phyloP scores from a whole-genome alignment of 768 basidiomycete species.

The Suillus hirtellus region DNA sequence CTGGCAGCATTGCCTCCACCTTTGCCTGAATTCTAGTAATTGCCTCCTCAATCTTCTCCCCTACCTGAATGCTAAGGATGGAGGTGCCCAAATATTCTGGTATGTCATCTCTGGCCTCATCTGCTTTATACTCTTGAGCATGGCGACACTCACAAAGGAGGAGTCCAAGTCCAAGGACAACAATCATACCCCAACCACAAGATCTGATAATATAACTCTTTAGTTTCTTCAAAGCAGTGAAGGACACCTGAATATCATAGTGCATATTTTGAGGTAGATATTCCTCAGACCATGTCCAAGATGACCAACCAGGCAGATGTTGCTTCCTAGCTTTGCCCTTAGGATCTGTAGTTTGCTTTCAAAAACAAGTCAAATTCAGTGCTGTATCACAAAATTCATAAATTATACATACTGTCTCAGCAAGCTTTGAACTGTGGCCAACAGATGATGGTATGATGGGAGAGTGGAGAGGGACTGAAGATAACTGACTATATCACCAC shows the following conservation, averaged over 20 bases:
- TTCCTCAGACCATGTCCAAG: background rate
- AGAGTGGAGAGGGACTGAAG: background rate
- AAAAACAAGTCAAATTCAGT: background rate
- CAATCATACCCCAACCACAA: background rate
- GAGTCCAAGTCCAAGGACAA: background rate
- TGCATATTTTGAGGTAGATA: constrained; percentile 1
- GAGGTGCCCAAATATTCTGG: background rate
- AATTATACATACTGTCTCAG: background rate
- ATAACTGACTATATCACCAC: background rate
- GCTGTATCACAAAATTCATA: background rate
- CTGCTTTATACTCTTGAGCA: background rate
- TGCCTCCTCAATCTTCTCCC: background rate
- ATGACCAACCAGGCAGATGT: constrained; percentile 2
- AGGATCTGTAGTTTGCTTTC: background rate
- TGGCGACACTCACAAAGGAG: background rate
- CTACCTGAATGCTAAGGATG: background rate
- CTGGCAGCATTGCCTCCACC: background rate
- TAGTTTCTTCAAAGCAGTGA: background rate
- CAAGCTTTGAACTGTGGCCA: background rate
- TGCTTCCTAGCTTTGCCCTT: background rate
- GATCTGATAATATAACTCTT: background rate
- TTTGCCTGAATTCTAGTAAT: background rate
- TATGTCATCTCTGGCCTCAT: background rate
- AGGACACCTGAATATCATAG: background rate
- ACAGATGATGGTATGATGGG: background rate